Percentiles rank a stretch among this genome's conserved stretches.
phyloP scores from a whole-genome alignment of 169 alveolate genomes.

The Plasmodium chabaudi region DNA sequence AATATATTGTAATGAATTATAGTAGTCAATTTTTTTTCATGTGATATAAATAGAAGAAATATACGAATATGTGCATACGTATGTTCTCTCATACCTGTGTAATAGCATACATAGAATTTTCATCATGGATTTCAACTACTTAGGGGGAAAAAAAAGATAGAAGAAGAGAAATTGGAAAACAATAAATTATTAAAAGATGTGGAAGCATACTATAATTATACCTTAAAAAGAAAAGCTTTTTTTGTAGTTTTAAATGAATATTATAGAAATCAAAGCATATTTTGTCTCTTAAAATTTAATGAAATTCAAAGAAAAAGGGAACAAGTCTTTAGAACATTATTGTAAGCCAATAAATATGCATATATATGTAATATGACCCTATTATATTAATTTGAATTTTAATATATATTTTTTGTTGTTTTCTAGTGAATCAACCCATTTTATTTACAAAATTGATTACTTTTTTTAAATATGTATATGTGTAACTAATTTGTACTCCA shows the following conservation, averaged over 20 bases:
- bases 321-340: slow-evolving; percentile 24
- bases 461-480: too few species aligned
- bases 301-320: slow-evolving; percentile 57
- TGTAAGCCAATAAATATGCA: slow-evolving; percentile 26
- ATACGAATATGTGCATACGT: neutral
- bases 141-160: slow-evolving; percentile 59
- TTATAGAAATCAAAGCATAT: slow-evolving; percentile 49
- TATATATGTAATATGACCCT: neutral
- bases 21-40: neutral
- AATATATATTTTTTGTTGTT: neutral
- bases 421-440: too few species aligned
- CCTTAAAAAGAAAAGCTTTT: slow-evolving; percentile 46
- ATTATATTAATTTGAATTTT: neutral
- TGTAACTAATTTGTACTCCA: neutral
- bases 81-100: neutral
- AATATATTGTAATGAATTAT: slow-evolving; percentile 39
- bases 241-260: slow-evolving; percentile 37
- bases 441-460: too few species aligned
- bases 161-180: slow-evolving; percentile 55
- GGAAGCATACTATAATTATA: slow-evolving; percentile 19
- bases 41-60: neutral
- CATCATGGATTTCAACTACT: neutral
- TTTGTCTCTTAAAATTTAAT: slow-evolving; percentile 34
- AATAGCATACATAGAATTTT: neutral
- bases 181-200: slow-evolving; percentile 43